Conservation (phyloP, 306 rosid species). For the Rosa rugosa region DNA sequence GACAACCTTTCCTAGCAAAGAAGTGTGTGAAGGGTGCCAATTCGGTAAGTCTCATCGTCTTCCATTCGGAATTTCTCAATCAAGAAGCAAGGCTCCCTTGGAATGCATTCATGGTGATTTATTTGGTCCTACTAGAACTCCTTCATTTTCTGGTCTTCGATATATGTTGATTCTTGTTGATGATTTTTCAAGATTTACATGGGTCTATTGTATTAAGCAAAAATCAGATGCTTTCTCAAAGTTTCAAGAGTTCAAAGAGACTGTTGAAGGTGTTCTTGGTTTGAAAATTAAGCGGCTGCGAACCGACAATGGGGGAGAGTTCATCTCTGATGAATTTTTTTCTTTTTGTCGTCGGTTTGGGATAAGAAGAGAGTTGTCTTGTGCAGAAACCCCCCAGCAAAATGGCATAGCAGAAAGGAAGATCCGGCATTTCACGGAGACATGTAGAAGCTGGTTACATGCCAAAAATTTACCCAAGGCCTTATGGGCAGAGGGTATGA, state of each 20-base stretch:
- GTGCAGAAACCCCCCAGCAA: constrained; percentile 12
- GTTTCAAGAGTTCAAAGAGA: not conserved
- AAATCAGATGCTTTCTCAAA: constrained; percentile 13
- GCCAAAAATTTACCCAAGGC: not conserved
- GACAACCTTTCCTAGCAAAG: not conserved
- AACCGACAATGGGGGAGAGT: constrained; percentile 1
- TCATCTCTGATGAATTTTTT: not conserved
- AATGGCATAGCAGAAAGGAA: constrained; percentile 10
- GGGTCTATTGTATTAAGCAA: constrained; percentile 3
- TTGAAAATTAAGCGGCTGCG: not conserved
- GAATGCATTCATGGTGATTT: constrained; percentile 11
- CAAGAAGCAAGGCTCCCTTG: not conserved
- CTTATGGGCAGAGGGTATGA: not conserved
- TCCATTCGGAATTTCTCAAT: not conserved
- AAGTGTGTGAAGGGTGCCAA: constrained; percentile 9
- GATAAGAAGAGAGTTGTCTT: not conserved
- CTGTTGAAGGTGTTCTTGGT: not conserved
- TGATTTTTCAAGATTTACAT: not conserved
- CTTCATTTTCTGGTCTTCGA: not conserved
- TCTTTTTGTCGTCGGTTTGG: not conserved
- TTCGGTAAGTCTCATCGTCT: constrained; percentile 3
- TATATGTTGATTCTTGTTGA: constrained; percentile 11
- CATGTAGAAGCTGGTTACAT: not conserved
- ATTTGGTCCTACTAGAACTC: constrained; percentile 16
- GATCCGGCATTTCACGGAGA: not conserved